phyloP scores from a whole-genome alignment of 2,329 filamentous ascomycete genomes.

The Fusarium nurragi region DNA sequence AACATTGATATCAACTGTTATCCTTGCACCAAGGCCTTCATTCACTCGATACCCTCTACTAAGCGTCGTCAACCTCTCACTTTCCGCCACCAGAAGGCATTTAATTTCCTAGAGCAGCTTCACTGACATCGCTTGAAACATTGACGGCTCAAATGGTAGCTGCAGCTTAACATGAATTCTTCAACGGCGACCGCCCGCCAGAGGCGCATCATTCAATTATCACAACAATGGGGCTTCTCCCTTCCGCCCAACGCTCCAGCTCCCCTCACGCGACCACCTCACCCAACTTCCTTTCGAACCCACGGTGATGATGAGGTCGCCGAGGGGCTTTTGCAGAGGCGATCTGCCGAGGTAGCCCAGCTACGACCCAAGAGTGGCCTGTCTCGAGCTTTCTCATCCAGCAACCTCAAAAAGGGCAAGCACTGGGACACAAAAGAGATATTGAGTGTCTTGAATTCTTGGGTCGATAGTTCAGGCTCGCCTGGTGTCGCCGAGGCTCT shows the following conservation, averaged over 20 bases:
- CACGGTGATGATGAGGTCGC: slow-evolving; percentile 61
- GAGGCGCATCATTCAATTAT: slow-evolving; percentile 60
- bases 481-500: slow-evolving; percentile 66
- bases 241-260: slow-evolving; percentile 52
- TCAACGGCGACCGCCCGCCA: slow-evolving; percentile 52
- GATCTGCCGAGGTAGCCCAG: slow-evolving; percentile 50
- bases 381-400: slow-evolving; percentile 51
- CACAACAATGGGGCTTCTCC: slow-evolving; percentile 60
- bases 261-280: slow-evolving; percentile 54
- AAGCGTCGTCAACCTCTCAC: slow-evolving; percentile 2
- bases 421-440: slow-evolving; percentile 63
- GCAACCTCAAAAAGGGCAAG: slow-evolving; percentile 58
- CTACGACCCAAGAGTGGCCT: slow-evolving; percentile 53
- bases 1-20: not conserved
- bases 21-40: not conserved
- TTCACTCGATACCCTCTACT: not conserved
- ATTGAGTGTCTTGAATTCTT: slow-evolving; percentile 60
- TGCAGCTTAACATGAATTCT: slow-evolving; percentile 43
- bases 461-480: slow-evolving; percentile 60
- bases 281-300: slow-evolving; percentile 56
- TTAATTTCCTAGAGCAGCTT: not conserved
- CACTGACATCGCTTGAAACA: not conserved
- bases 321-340: slow-evolving; percentile 64
- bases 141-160: slow-evolving; percentile 22
- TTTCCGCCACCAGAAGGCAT: not conserved